phyloP scores from a whole-genome alignment of 768 basidiomycete genomes.

The Amanita pallidorosea region DNA sequence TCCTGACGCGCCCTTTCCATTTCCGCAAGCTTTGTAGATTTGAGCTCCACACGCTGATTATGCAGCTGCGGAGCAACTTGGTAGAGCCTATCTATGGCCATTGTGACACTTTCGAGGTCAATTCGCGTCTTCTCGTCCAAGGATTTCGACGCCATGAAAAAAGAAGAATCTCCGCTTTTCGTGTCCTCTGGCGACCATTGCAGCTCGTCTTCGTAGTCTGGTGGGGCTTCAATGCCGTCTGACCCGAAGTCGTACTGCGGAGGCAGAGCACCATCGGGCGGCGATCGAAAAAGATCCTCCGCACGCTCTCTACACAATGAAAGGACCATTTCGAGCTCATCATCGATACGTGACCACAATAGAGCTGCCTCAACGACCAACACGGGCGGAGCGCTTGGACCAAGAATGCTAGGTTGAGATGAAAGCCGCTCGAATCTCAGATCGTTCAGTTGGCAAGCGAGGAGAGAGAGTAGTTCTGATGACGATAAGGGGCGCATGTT shows the following conservation, averaged over 20 bases:
- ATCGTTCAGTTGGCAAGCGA: conserved; percentile 60
- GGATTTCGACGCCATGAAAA: conserved; percentile 17
- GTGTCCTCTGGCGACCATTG: conserved; percentile 26
- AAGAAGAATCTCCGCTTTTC: conserved; percentile 18
- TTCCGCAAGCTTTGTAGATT: conserved; percentile 55
- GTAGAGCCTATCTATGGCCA: conserved; percentile 86
- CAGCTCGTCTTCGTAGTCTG: conserved; percentile 39
- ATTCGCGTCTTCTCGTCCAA: conserved; percentile 71
- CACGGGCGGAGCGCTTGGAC: conserved; percentile 31
- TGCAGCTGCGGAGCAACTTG: conserved; percentile 78
- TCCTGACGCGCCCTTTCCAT: conserved; percentile 59
- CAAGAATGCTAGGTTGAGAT: conserved; percentile 24
- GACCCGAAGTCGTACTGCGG: conserved; percentile 36
- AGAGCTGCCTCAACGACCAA: conserved; percentile 49
- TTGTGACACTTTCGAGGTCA: conserved; percentile 78
- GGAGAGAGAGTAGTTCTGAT: conserved; percentile 17
- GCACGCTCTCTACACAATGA: conserved; percentile 55
- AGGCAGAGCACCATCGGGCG: conserved; percentile 26
- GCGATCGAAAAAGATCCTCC: conserved; percentile 18
- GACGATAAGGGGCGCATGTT: conserved; percentile 6
- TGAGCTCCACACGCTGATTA: conserved; percentile 89
- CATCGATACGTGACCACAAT: conserved; percentile 67
- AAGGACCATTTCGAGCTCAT: conserved; percentile 60
- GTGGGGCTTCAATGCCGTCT: conserved; percentile 32
- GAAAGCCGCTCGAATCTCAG: conserved; percentile 49